These are phyloP conservation scores for Albugo candida DNA, from an alignment of 352 stramenopile species.

Conservation along the genomic window DNA sequence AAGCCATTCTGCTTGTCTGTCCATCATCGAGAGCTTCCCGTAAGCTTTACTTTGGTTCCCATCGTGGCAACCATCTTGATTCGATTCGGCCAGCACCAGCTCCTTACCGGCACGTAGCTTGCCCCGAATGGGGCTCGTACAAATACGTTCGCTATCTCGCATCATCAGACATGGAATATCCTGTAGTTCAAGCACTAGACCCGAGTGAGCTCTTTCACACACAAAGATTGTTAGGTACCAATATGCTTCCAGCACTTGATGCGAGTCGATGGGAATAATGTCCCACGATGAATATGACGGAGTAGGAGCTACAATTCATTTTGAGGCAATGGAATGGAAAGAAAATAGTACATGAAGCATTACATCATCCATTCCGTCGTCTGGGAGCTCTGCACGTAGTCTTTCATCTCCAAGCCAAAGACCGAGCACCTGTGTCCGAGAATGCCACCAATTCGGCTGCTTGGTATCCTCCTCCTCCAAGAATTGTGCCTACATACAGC, in stretches of 20 bases:
- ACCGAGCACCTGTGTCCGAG: slow-evolving; percentile 37
- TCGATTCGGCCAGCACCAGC: slow-evolving; percentile 31
- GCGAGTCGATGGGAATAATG: slow-evolving; percentile 36
- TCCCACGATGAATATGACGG: slow-evolving; percentile 36
- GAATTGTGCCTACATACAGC: no score
- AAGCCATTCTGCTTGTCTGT: slow-evolving; percentile 63
- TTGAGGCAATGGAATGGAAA: background rate
- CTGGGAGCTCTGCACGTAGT: slow-evolving; percentile 29
- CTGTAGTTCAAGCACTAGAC: slow-evolving; percentile 37
- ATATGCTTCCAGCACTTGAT: slow-evolving; percentile 70
- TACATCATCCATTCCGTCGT: slow-evolving; percentile 57
- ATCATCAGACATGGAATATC: slow-evolving; percentile 25
- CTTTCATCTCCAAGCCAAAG: slow-evolving; percentile 49
- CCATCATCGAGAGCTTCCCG: slow-evolving; percentile 37
- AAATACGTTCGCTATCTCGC: slow-evolving; percentile 2
- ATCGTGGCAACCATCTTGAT: slow-evolving; percentile 10
- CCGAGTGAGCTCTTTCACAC: background rate
- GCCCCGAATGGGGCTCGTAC: slow-evolving; percentile 39
- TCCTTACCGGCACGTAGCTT: slow-evolving; percentile 62
- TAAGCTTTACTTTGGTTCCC: slow-evolving; percentile 5
- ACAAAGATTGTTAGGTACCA: slow-evolving; percentile 11
- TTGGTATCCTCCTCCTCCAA: background rate
- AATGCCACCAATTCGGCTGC: slow-evolving; percentile 43
- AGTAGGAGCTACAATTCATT: background rate
- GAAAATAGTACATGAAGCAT: background rate